Conservation (phyloP, 768 basidiomycete genomes). For the Phaeolepiota aurea region DNA sequence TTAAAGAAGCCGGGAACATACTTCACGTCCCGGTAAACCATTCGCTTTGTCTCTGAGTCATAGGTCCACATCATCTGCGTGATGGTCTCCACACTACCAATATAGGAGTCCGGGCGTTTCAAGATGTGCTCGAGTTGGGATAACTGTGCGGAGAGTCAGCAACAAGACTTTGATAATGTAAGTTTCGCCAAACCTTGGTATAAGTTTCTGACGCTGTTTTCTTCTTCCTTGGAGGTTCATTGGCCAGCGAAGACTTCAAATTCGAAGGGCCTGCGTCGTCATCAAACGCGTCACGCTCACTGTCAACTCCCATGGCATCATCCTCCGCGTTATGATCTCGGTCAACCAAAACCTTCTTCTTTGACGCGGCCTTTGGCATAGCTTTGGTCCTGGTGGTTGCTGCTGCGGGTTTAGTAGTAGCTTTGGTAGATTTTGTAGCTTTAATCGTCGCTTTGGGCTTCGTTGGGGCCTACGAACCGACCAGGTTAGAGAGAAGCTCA, state of each 20-base stretch:
- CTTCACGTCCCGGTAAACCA: slow-evolving; percentile 75
- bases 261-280: slow-evolving; percentile 20
- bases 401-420: slow-evolving; percentile 33
- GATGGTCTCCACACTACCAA: slow-evolving; percentile 89
- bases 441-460: slow-evolving; percentile 23
- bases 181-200: slow-evolving; percentile 54
- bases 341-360: slow-evolving; percentile 65
- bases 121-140: slow-evolving; percentile 93
- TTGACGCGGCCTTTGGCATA: slow-evolving; percentile 46
- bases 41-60: slow-evolving; percentile 74
- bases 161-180: not conserved
- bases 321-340: slow-evolving; percentile 57
- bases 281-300: slow-evolving; percentile 28
- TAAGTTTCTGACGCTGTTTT: slow-evolving; percentile 91
- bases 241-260: slow-evolving; percentile 10
- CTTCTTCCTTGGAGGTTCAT: slow-evolving; percentile 32
- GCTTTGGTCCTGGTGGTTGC: slow-evolving; percentile 29
- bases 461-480: slow-evolving; percentile 12
- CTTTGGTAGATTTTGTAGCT: slow-evolving; percentile 29
- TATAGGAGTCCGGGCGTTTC: slow-evolving; percentile 90
- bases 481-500: not conserved
- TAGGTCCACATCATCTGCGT: slow-evolving; percentile 92
- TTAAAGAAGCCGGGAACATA: slow-evolving; percentile 99
- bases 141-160: slow-evolving; percentile 44
- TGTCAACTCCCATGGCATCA: slow-evolving; percentile 32